A percentile compares a stretch with the other conserved stretches of the same genome.
These are phyloP conservation scores for Talaromyces borbonicus DNA, from an alignment of 495 filamentous ascomycete genomes.

Conservation along the genomic window DNA sequence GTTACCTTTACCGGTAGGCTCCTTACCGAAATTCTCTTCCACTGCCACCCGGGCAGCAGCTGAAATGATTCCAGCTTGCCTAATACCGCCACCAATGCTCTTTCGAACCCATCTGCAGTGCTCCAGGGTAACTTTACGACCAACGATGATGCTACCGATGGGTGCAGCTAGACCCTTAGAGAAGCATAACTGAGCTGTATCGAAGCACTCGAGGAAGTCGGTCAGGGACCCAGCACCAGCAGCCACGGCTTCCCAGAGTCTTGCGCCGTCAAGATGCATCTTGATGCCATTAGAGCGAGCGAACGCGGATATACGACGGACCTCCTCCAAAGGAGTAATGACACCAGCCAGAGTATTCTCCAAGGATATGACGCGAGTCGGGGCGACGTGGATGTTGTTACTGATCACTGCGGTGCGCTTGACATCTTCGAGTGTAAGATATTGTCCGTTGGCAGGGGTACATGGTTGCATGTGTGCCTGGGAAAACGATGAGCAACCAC, in stretches of 20 bases:
- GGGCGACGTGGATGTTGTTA: constrained; percentile 21
- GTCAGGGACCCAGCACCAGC: constrained; percentile 5
- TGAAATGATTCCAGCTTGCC: constrained; percentile 33
- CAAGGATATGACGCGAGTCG: constrained; percentile 36
- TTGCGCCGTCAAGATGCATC: constrained; percentile 18
- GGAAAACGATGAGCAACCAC: constrained; percentile 16
- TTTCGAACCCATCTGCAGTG: constrained; percentile 9
- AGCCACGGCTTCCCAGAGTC: constrained; percentile 15
- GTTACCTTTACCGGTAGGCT: constrained; percentile 50
- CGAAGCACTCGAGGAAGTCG: constrained; percentile 7
- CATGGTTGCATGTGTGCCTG: constrained; percentile 12
- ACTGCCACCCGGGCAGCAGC: constrained; percentile 36
- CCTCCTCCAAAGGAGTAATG: constrained; percentile 13
- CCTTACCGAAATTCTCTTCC: constrained; percentile 51
- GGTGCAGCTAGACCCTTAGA: constrained; percentile 14
- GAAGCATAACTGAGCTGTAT: constrained; percentile 11
- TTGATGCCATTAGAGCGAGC: constrained; percentile 8
- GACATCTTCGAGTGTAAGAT: constrained; percentile 54
- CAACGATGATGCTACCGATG: constrained; percentile 9
- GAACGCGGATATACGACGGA: constrained; percentile 10
- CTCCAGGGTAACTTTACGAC: neutral
- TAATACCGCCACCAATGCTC: constrained; percentile 11
- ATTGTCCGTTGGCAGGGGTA: constrained; percentile 38
- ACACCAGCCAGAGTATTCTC: constrained; percentile 14
- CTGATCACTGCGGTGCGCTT: constrained; percentile 23